phyloP scores from a whole-genome alignment of 345 rosid species.

The Lagerstroemia speciosa region DNA sequence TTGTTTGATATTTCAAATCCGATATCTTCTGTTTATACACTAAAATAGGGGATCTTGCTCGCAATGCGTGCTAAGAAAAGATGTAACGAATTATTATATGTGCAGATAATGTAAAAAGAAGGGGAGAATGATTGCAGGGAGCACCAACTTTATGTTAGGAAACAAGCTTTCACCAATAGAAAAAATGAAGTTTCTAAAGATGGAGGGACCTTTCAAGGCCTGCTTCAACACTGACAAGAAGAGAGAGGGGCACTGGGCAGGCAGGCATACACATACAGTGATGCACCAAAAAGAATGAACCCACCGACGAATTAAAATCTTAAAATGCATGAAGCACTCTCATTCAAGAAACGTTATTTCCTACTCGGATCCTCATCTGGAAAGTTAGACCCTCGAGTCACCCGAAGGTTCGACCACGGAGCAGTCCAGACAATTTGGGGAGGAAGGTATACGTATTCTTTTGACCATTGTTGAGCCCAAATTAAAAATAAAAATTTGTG shows the following conservation, averaged over 20 bases:
- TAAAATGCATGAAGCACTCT: neutral
- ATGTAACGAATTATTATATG: neutral
- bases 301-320: conserved; percentile 13
- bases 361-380: neutral
- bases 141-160: conserved; percentile 13
- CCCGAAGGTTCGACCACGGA: neutral
- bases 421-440: neutral
- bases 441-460: neutral
- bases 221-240: neutral
- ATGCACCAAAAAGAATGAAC: conserved; percentile 9
- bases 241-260: neutral
- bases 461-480: too few relatives aligned
- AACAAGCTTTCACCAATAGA: conserved; percentile 8
- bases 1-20: too few relatives aligned
- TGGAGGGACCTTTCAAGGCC: conserved; percentile 3
- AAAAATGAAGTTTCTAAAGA: conserved; percentile 17
- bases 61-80: neutral
- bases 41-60: too few relatives aligned
- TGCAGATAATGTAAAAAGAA: conserved; percentile 1
- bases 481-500: too few relatives aligned
- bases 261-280: neutral
- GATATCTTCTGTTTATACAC: neutral
- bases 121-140: conserved; percentile 22
- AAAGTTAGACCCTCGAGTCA: neutral
- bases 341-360: neutral